phyloP scores from a whole-genome alignment of 257 asterid species.

The Ballota nigra region DNA sequence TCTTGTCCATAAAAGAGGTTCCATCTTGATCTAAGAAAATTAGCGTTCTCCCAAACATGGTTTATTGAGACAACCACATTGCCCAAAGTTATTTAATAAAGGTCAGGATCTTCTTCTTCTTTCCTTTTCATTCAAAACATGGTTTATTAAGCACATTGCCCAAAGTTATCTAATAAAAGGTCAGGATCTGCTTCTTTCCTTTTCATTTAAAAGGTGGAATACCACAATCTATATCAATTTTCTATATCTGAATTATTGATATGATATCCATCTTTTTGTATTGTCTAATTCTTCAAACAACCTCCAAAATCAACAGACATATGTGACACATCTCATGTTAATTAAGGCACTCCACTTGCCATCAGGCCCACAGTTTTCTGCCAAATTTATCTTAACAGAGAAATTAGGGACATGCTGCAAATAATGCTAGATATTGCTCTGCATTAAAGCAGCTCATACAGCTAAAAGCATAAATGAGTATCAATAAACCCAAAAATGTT shows the following conservation, averaged over 20 bases:
- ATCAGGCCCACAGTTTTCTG: conserved; percentile 11
- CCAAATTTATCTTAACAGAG: conserved; percentile 1
- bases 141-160: conserved; percentile 1
- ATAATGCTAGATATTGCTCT: background rate
- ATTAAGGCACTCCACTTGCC: conserved; percentile 6
- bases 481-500: background rate
- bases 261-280: background rate
- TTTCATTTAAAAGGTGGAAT: background rate
- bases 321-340: conserved; percentile 5
- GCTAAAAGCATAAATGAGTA: conserved; percentile 15
- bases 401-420: conserved; percentile 8
- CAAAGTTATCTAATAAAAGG: conserved; percentile 3
- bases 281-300: background rate
- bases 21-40: conserved; percentile 6
- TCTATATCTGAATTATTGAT: background rate
- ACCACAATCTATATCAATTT: background rate
- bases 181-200: background rate
- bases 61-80: conserved; percentile 7
- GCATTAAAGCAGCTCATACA: background rate
- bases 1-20: background rate
- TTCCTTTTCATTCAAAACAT: background rate
- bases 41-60: background rate
- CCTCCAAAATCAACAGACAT: conserved; percentile 14
- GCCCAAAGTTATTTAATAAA: conserved; percentile 2
- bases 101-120: background rate